These are phyloP conservation scores for Tanacetum coccineum DNA, from an alignment of 129 eudicot genomes.

Conservation along the genomic window DNA sequence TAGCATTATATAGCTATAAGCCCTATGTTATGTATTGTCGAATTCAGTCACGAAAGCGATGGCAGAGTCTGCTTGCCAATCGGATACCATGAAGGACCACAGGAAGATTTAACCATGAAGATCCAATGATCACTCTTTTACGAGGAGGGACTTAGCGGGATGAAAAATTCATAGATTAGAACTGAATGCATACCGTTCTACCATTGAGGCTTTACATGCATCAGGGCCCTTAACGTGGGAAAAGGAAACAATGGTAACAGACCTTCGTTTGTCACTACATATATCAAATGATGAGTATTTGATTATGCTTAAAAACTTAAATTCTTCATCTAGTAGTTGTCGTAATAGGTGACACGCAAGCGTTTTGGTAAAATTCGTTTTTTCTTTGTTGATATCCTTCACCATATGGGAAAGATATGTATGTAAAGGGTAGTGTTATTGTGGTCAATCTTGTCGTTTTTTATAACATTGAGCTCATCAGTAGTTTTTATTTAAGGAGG, in stretches of 20 bases:
- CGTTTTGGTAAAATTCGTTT: background rate
- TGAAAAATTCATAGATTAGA: background rate
- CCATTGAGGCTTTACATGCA: background rate
- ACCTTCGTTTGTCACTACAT: background rate
- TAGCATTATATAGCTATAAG: background rate
- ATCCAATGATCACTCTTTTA: background rate
- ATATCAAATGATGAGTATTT: slow-evolving; percentile 1
- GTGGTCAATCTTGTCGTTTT: background rate
- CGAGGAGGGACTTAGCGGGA: background rate
- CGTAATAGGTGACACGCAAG: background rate
- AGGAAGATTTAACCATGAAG: too few species aligned
- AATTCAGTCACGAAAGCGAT: background rate
- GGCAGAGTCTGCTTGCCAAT: background rate
- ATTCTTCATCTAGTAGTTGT: background rate
- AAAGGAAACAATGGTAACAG: background rate
- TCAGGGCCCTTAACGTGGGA: background rate
- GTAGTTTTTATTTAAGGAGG: background rate
- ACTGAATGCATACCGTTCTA: background rate
- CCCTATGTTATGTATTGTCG: background rate
- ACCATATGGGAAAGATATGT: background rate
- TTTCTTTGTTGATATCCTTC: background rate
- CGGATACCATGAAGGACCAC: background rate
- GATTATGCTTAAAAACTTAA: background rate
- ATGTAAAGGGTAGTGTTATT: background rate
- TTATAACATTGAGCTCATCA: background rate